A percentile compares a stretch with the other conserved stretches of the same genome.
These are phyloP conservation scores for Rosa chinensis DNA, from an alignment of 306 rosid species.

Conservation along the genomic window DNA sequence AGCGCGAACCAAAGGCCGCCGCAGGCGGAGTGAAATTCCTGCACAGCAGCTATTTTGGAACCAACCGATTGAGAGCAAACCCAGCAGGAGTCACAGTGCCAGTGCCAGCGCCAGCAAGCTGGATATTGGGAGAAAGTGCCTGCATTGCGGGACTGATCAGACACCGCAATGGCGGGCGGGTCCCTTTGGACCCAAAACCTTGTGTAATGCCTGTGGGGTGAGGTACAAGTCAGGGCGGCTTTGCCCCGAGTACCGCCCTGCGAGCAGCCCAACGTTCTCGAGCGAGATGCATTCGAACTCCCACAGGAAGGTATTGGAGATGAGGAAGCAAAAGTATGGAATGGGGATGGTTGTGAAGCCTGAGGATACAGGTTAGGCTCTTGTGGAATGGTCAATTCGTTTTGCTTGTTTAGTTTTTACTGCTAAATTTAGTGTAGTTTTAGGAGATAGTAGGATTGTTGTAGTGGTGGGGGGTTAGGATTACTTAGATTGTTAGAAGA, in stretches of 20 bases:
- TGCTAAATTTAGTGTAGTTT: slow-evolving; percentile 4
- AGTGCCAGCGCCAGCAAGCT: slow-evolving; percentile 13
- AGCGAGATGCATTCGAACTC: slow-evolving; percentile 66
- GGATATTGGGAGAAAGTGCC: slow-evolving; percentile 61
- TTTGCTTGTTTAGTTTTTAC: slow-evolving; percentile 1
- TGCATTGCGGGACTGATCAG: slow-evolving; percentile 66
- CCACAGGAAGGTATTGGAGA: slow-evolving; percentile 73
- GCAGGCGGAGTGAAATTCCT: slow-evolving; percentile 27
- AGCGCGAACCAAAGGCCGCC: slow-evolving; percentile 57
- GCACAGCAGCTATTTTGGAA: slow-evolving; percentile 35
- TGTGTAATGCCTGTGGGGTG: slow-evolving; percentile 89
- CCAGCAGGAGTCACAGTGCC: not conserved
- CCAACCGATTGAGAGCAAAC: slow-evolving; percentile 22
- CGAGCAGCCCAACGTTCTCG: slow-evolving; percentile 70
- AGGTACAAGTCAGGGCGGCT: slow-evolving; percentile 74
- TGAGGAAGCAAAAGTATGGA: slow-evolving; percentile 58
- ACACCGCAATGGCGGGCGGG: slow-evolving; percentile 91
- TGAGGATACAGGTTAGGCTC: slow-evolving; percentile 34
- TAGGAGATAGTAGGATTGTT: slow-evolving; percentile 8
- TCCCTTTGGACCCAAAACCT: slow-evolving; percentile 70
- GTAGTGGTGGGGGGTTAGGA: not conserved
- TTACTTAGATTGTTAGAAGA: not conserved
- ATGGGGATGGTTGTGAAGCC: slow-evolving; percentile 40
- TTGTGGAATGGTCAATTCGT: not conserved
- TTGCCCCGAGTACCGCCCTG: slow-evolving; percentile 84